Evolutionary conservation across 345 rosid genomes (phyloP).

Genomic region (Syzygium oleosum): DNA sequence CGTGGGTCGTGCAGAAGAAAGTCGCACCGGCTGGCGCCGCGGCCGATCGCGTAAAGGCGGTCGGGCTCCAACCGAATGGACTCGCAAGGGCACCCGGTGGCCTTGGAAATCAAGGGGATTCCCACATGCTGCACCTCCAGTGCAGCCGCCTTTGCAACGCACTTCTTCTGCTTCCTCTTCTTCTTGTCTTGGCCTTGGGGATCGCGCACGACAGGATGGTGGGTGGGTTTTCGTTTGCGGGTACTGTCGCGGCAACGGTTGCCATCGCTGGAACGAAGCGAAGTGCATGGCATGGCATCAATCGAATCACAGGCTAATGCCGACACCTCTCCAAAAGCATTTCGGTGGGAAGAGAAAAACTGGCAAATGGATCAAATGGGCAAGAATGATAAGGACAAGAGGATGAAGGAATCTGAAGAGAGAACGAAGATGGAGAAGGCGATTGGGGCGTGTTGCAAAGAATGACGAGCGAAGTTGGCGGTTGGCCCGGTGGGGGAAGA

Average conservation of each 20-base stretch:
- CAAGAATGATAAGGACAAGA: background rate
- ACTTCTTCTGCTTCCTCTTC: background rate
- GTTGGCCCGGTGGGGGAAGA: background rate
- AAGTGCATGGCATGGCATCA: background rate
- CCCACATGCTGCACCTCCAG: conserved; percentile 35
- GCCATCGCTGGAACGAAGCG: background rate
- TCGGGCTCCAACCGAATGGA: conserved; percentile 38
- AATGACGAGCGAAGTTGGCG: background rate
- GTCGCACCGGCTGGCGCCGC: conserved; percentile 32
- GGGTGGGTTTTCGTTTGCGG: background rate
- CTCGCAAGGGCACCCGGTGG: conserved; percentile 27
- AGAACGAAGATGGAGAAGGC: background rate
- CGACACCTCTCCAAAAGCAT: background rate
- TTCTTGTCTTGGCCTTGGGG: background rate
- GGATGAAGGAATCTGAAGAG: background rate
- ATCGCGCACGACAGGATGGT: background rate
- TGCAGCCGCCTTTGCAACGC: conserved; percentile 23
- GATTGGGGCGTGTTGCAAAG: background rate
- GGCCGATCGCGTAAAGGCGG: conserved; percentile 54
- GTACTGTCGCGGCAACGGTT: background rate
- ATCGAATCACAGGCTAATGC: background rate
- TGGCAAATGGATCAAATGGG: background rate
- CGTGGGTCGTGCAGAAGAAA: conserved; percentile 28
- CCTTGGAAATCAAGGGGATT: conserved; percentile 38
- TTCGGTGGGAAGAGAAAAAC: background rate